Evolutionary conservation across 148 eudicot species (phyloP).

Genomic region (Persicaria maculosa): DNA sequence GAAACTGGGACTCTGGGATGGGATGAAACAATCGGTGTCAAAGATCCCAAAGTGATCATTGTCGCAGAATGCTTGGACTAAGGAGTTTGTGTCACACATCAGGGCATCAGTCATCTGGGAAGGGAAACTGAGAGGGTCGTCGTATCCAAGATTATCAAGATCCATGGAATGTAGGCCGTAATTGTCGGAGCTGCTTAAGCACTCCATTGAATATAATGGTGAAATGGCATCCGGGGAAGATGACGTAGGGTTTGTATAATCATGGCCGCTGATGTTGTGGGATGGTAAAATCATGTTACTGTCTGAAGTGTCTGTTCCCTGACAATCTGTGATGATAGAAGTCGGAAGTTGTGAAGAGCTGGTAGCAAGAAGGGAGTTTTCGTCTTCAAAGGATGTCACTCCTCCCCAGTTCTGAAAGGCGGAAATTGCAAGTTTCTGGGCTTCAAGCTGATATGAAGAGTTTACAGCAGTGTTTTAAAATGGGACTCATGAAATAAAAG

Average conservation of each 20-base stretch:
- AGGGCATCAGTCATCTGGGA: constrained; percentile 31
- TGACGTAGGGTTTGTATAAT: constrained; percentile 29
- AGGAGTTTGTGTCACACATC: constrained; percentile 36
- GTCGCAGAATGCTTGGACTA: constrained; percentile 33
- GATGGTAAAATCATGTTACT: constrained; percentile 25
- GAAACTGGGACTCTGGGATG: constrained; percentile 24
- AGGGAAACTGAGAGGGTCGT: constrained; percentile 35
- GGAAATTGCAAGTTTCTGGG: constrained; percentile 46
- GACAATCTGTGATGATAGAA: constrained; percentile 23
- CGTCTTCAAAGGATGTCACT: constrained; percentile 55
- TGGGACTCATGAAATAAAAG: not conserved
- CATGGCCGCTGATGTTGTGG: constrained; percentile 22
- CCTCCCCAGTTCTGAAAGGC: constrained; percentile 65
- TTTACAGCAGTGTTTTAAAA: constrained; percentile 7
- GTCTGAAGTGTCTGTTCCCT: constrained; percentile 30
- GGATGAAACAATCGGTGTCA: constrained; percentile 38
- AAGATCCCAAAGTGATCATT: constrained; percentile 45
- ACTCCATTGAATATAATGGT: constrained; percentile 54
- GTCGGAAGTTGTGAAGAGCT: constrained; percentile 27
- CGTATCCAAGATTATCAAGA: constrained; percentile 24
- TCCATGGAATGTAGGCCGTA: constrained; percentile 22
- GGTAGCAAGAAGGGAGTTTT: constrained; percentile 46
- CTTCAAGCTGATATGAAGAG: constrained; percentile 43
- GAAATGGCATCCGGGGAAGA: constrained; percentile 55
- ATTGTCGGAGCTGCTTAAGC: constrained; percentile 45